These are phyloP conservation scores for Beta macrorhiza DNA, from an alignment of 179 eudicot genomes.

Conservation along the genomic window DNA sequence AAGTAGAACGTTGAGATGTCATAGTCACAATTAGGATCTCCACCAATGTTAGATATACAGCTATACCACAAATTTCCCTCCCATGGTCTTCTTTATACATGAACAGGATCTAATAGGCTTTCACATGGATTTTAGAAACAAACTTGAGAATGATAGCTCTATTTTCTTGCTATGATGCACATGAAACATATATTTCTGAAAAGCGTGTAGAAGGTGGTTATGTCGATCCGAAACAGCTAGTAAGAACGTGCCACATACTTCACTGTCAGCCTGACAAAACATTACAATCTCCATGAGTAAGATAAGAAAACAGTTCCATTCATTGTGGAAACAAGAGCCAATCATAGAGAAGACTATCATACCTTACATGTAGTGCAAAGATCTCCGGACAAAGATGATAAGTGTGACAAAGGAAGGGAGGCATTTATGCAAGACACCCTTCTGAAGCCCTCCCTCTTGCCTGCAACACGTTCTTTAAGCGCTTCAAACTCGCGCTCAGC, in stretches of 20 bases:
- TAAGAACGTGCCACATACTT: not conserved
- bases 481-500: constrained; percentile 83
- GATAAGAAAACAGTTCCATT: not conserved
- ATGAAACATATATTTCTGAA: not conserved
- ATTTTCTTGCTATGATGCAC: not conserved
- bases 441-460: constrained; percentile 67
- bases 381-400: constrained; percentile 50
- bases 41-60: not conserved
- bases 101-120: not conserved
- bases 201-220: not conserved
- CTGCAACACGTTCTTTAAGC: constrained; percentile 79
- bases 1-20: not conserved
- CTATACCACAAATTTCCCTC: not conserved
- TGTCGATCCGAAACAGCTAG: not conserved
- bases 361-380: constrained; percentile 67
- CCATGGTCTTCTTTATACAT: not conserved
- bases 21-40: not conserved
- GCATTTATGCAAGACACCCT: constrained; percentile 89
- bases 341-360: constrained; percentile 18
- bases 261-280: not conserved
- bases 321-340: not conserved
- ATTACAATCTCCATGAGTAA: not conserved
- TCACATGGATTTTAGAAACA: not conserved
- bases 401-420: constrained; percentile 61
- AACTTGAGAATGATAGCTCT: not conserved